Evolutionary conservation across 2,329 filamentous ascomycete species (phyloP).

Genomic region (Phyllachora maydis): DNA sequence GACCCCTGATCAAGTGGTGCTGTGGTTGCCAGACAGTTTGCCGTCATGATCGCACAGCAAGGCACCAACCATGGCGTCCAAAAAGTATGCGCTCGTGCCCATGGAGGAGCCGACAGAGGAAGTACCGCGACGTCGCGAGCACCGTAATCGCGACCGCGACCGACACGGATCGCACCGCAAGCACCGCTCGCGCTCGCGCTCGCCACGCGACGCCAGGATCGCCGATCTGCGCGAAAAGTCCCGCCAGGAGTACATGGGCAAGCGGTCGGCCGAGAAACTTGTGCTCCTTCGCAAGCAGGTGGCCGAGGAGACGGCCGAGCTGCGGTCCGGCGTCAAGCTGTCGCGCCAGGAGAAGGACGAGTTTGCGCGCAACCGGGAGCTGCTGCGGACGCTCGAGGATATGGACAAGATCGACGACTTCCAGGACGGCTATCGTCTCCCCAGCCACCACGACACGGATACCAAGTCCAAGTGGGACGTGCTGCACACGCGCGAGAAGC

Average conservation of each 20-base stretch:
- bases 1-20: no score
- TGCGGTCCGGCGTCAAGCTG: conserved; percentile 54
- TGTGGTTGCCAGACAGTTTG: no score
- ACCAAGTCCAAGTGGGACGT: conserved; percentile 73
- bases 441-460: conserved; percentile 73
- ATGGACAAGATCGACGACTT: conserved; percentile 77
- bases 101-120: conserved; percentile 39
- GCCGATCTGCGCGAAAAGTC: conserved; percentile 66
- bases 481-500: conserved; percentile 71
- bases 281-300: conserved; percentile 81
- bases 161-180: conserved; percentile 15
- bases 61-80: no score
- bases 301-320: conserved; percentile 65
- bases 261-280: conserved; percentile 71
- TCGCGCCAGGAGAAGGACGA: conserved; percentile 67
- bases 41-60: no score
- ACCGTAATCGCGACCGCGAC: conserved; percentile 7
- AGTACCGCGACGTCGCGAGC: conserved; percentile 13
- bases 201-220: conserved; percentile 17
- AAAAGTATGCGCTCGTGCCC: conserved; percentile 45
- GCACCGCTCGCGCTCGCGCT: conserved; percentile 12
- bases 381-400: conserved; percentile 65
- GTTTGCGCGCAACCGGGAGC: conserved; percentile 73
- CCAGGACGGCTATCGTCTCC: conserved; percentile 78
- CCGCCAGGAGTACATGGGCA: conserved; percentile 81